Base-by-base conservation (phyloP, 2,329 filamentous ascomycete species). In the Scleromitrula shiraiana region DNA sequence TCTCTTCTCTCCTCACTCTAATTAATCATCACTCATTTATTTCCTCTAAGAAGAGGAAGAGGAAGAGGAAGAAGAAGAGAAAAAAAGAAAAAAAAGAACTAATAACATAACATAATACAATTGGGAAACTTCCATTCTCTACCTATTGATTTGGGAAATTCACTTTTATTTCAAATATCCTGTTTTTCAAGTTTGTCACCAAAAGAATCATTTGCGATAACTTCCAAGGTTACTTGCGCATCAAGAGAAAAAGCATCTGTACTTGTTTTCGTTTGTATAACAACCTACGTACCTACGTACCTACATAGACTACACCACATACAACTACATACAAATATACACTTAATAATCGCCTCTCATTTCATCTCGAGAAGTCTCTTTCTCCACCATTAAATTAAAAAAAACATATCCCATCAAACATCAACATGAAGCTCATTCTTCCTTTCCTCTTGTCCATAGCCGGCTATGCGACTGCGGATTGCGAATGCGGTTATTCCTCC, bases 401-500 rank as follows among this genome's bases (percentile, higher is more conserved):
- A n/a, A 6, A 15, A 17, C 10, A 19, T 5, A 27, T 26, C 23
- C 15, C 30, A 22, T n/a, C n/a, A n/a, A 3, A 10, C 12, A 35
- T 19, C 10, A 42, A 14, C 9, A 29, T 47, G 38, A 29, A 33
- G n/a, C 23, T 29, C 23, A 27, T 36, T 36, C 22, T 48, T 15
- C 38, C 22, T 7, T 17, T 37, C 8, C 38, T 37, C 22, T 17
- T 48, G 7, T 29, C 14, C 10, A 20, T 48, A 32, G 38, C 23
- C 22, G 23, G 30, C 10, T 23, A 42, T 29, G 45, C 45, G 9
- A 29, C 30, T 12, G 46, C 40, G 26, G 46, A 73, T 52, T 90
- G 86, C 67, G 77, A 85, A 58, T 91, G 86, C 61, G 86, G 85
- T 43, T 90, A 88, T 64, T 74, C 74, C 3, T 65, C 82, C 37